Base-by-base conservation (phyloP, 106 monocot species). In the Phalaenopsis aphrodite region DNA sequence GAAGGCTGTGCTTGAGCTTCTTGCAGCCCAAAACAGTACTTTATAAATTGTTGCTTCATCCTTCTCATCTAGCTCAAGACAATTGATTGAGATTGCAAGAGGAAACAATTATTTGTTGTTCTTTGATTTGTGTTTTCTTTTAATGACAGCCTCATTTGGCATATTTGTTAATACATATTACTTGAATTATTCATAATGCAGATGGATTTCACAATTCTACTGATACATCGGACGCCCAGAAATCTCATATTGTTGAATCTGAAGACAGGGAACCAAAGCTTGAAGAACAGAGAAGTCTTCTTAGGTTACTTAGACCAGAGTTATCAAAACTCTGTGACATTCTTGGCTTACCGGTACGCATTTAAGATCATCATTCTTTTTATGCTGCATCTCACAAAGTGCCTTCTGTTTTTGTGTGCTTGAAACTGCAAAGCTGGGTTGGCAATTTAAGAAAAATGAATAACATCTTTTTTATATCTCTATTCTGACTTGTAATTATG, bases 341-440 rank as follows among this genome's bases (percentile, higher is more conserved):
- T 41, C 74, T 95, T 48, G 80, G 76, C 30, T 83, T 99, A 82
- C 86, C 89, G n/a, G 99, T 99, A 95, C 79, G 85, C 15, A 74
- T 74, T 74, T 74, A n/a, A 74, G 42, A 74, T 45, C 42, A 73
- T 42, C 30, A 8, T 66, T 66, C 66, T 69, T 69, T 3, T 37
- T 69, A 69, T 3, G 39, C 10, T 52, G 21, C 5, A 21, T 61
- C n/a, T 61, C 4, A 5, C 3, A 38, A 69, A 39, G 39, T 12
- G 4, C 2, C 2, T 8, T 61, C 21, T 58, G 1, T 21, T 69
- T 38, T 69, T 41, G 8, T 68, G 30, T 37, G 14, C 39, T 69
- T 69, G 39, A 68, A 24, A 69, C 15, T 69, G 39, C 39, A 69
- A 69, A 38, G 39, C 10, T 69, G 39, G 11, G 61, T 18, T 21